phyloP scores from a whole-genome alignment of 768 basidiomycete genomes.

The Lentinula edodes region DNA sequence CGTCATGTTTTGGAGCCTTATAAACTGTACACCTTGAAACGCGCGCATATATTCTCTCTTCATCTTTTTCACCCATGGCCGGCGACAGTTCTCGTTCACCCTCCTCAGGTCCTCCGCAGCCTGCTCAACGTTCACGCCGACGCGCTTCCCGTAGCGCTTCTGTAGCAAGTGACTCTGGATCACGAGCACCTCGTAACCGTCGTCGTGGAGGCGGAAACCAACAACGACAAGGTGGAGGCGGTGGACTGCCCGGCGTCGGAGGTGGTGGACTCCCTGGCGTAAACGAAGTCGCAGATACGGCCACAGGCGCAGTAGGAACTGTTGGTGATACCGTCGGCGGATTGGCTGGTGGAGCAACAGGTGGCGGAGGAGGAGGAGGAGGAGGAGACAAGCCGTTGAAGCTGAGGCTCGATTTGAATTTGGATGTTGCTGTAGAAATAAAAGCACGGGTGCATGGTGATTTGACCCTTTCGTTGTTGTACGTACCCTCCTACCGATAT shows the following conservation, averaged over 20 bases:
- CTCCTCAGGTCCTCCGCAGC: not conserved
- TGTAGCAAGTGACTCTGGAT: not conserved
- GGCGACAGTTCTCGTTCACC: not conserved
- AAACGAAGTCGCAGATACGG: slow-evolving; percentile 8
- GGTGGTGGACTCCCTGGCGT: not conserved
- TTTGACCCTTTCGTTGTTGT: slow-evolving; percentile 12
- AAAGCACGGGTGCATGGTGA: slow-evolving; percentile 13
- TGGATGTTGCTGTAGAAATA: slow-evolving; percentile 11
- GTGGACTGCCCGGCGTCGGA: not conserved
- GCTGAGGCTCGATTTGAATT: slow-evolving; percentile 11
- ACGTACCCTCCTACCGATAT: not conserved
- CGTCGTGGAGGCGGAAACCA: slow-evolving; percentile 1
- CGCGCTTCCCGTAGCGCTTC: not conserved
- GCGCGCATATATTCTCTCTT: not conserved
- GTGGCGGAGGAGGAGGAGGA: slow-evolving; percentile 6
- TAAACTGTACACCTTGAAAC: too few species aligned
- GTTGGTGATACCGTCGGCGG: slow-evolving; percentile 5
- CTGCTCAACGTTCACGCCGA: not conserved
- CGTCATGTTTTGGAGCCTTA: not conserved
- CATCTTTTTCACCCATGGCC: not conserved
- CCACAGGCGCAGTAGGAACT: slow-evolving; percentile 3
- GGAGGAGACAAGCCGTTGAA: slow-evolving; percentile 8
- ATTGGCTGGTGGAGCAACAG: not conserved
- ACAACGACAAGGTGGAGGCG: not conserved
- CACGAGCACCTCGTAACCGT: slow-evolving; percentile 5